A percentile compares a stretch with the other conserved stretches of the same genome.
Evolutionary conservation across 1,139 yeast genomes (phyloP).

Genomic region (Yamadazyma dendronema): DNA sequence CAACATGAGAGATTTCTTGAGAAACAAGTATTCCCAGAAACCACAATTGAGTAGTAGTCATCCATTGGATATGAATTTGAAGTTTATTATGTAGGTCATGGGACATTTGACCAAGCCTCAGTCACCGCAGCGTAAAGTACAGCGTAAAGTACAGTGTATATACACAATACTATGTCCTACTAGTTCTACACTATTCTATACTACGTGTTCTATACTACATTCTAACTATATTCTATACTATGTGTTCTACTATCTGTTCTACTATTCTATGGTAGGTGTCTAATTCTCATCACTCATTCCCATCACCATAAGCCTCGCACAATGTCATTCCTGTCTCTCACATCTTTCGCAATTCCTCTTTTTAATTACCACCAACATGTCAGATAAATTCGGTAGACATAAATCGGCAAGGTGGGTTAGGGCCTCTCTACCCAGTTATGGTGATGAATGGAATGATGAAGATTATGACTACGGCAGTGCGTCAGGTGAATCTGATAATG

Average conservation of each 20-base stretch:
- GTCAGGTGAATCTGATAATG: conserved; percentile 11
- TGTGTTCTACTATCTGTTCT: no score
- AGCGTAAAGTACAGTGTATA: no score
- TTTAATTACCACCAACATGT: conserved; percentile 29
- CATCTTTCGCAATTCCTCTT: background rate
- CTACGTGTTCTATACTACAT: no score
- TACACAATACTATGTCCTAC: no score
- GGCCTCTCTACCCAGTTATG: conserved; percentile 56
- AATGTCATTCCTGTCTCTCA: background rate
- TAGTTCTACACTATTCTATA: background rate
- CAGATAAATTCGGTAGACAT: conserved; percentile 52
- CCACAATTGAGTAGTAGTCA: conserved; percentile 87
- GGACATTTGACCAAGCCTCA: background rate
- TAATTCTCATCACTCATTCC: no score
- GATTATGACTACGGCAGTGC: conserved; percentile 30
- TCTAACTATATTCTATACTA: no score
- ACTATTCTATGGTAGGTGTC: no score
- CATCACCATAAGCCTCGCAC: no score
- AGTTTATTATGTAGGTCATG: conserved; percentile 37
- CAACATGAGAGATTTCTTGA: conserved; percentile 71
- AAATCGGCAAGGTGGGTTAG: conserved; percentile 66
- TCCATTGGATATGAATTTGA: conserved; percentile 76
- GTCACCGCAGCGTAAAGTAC: no score
- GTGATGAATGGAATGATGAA: conserved; percentile 56
- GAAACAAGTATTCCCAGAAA: conserved; percentile 74